Evolutionary conservation across 1,284 basidiomycete species (phyloP), one percentile per base, ranked within the genome.

Genomic region (Fistulina hepatica): DNA sequence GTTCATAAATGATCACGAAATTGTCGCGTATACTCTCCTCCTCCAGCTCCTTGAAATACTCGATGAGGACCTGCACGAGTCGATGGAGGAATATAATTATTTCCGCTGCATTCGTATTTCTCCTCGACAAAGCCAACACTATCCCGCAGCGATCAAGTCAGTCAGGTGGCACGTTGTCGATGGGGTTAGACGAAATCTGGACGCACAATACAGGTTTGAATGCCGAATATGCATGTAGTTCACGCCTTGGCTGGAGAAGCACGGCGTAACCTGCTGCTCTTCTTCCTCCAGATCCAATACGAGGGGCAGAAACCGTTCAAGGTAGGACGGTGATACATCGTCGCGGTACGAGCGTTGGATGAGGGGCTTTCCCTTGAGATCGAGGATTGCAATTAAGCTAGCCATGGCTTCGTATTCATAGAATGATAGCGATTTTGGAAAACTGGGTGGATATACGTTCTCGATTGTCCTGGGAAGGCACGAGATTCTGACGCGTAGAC

Each of bases 161-260:
- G 17, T 20, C 26, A 25, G 34, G 16, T 7, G 22, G 13, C 10
- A 16, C 21, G 25, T 27, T 6, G 16, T 13, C 22, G 24, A 17
- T 15, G 16, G 20, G 6, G 41, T 26, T 36, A 26, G 21, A 21
- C 22, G 23, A 23, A 33, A 34, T 21, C 28, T 16, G 24, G 11
- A 72, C 90, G 54, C 55, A 95, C 92, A 70, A 58, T 98, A 98
- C 7, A 98, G 70, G 60, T 98, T 98, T 45, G 92, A 95, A 63
- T 97, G 94, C 25, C 94, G 75, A 54, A 98, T 95, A 59, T 97
- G 93, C 82, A 97, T 89, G 64, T 94, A 98, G 62, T 97, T 97
- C 63, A 98, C 69, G 13, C 91, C 91, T 49, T 90, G 84, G 48
- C 73, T 81, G 1, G 92, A 86, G 67, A 99, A 91, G 63, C 94